Base-by-base conservation (phyloP, 2,329 filamentous ascomycete species). In the Geosmithia morbida region DNA sequence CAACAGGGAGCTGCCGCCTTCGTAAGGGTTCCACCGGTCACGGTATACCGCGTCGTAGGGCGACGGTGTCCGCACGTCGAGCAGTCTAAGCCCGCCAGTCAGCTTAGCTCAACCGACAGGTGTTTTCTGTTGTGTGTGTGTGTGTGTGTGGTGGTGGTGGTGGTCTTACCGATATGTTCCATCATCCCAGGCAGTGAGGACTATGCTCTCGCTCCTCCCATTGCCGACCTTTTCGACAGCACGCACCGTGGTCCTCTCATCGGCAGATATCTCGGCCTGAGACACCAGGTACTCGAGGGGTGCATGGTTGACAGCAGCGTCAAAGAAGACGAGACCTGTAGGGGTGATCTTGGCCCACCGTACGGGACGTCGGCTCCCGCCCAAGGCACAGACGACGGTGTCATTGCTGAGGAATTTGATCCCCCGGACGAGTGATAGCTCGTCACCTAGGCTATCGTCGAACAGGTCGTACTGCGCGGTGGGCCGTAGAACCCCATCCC, bases 161-260 rank as follows among this genome's bases (percentile, higher is more conserved):
- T n/a, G n/a, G n/a, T 13, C 33, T 13, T 49, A 59, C 56, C 68
- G 64, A 47, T 68, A 66, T 1, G 68, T 73, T 8, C 73, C 73
- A 47, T 77, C 72, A 42, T 70, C 66, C 72, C 74, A 77, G 3
- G 71, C 65, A 48, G 66, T 72, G 13, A 78, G 62, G 7, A 77
- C 54, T 2, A 74, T 57, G 19, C 62, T 66, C 1, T 61, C 60
- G 18, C 59, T 60, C 1, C 65, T 61, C 11, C 56, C 56, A 2
- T 57, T 53, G 14, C 63, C 56, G 0, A 76, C 59, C 1, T 70
- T 66, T 33, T 73, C 65, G 2, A 77, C 63, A 0, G 71, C 69
- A 33, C 69, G 59, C 11, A 71, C 64, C 1, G 65, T 70, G 5
- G 57, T 62, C 48, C 58, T 64, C n/a, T 62, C 60, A 1, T 49